Evolutionary conservation across 2,329 filamentous ascomycete genomes (phyloP).

Genomic region (Aureobasidium musti): DNA sequence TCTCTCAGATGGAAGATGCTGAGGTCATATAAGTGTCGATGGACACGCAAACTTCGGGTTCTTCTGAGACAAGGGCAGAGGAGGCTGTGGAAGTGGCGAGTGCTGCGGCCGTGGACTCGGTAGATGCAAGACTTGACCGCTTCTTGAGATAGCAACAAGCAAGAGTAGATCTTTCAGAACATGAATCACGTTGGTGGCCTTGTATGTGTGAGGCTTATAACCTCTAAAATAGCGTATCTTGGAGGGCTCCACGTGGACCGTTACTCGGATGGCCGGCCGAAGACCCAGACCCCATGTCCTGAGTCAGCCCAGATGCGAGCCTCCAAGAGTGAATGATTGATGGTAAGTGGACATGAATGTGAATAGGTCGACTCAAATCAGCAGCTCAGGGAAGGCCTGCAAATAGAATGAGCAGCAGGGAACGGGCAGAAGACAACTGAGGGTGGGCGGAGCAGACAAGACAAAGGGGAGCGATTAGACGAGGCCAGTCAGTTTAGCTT

Average conservation of each 20-base stretch:
- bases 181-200: not conserved
- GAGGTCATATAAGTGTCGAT: not conserved
- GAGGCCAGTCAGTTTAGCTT: not conserved
- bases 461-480: slow-evolving; percentile 7
- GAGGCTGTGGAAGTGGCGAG: not conserved
- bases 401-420: not conserved
- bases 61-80: not conserved
- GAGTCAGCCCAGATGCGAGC: not conserved
- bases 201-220: not conserved
- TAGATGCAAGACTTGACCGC: not conserved
- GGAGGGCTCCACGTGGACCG: slow-evolving; percentile 13
- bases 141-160: not conserved
- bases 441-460: not conserved
- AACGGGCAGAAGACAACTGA: not conserved
- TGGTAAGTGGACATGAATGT: not conserved
- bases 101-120: not conserved
- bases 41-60: not conserved
- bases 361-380: not conserved
- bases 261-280: slow-evolving; percentile 4
- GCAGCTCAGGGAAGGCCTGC: not conserved
- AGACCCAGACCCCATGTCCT: slow-evolving; percentile 4
- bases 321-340: not conserved
- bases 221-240: too few species aligned
- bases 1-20: not conserved
- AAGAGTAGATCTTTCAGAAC: not conserved